Percentiles rank a stretch among this genome's conserved stretches.
Evolutionary conservation across 192 early-diverging fungal genomes (phyloP).

Genomic region (Coemansia sp.): DNA sequence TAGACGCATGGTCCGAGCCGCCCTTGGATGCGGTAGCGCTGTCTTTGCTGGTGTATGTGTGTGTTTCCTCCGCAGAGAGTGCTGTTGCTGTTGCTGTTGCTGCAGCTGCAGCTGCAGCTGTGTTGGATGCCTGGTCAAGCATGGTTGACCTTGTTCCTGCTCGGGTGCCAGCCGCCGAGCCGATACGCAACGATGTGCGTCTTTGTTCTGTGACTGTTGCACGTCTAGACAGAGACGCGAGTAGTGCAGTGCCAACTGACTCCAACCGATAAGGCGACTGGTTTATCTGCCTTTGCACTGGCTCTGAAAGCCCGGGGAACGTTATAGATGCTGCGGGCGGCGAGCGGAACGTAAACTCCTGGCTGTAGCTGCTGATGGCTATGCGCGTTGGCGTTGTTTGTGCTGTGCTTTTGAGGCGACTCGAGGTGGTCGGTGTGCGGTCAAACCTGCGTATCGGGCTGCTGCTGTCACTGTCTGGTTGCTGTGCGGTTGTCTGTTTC

Average conservation of each 20-base stretch:
- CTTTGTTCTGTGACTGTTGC: slow-evolving; percentile 45
- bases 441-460: slow-evolving; percentile 35
- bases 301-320: slow-evolving; percentile 31
- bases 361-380: neutral
- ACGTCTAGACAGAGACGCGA: slow-evolving; percentile 45
- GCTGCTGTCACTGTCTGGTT: neutral
- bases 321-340: slow-evolving; percentile 7
- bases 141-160: slow-evolving; percentile 13
- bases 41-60: neutral
- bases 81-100: slow-evolving; percentile 1
- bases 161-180: slow-evolving; percentile 3
- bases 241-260: slow-evolving; percentile 48
- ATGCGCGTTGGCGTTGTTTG: slow-evolving; percentile 18
- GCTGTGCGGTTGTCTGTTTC: slow-evolving; percentile 2
- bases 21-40: slow-evolving; percentile 4
- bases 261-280: slow-evolving; percentile 18
- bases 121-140: slow-evolving; percentile 8
- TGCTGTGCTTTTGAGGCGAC: slow-evolving; percentile 12
- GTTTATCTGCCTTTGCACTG: neutral
- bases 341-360: slow-evolving; percentile 36
- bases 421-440: slow-evolving; percentile 32
- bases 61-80: neutral
- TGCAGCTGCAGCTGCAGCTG: neutral
- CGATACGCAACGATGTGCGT: slow-evolving; percentile 35
- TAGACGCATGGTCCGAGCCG: slow-evolving; percentile 12